Conservation (phyloP, 768 basidiomycete species). For the Chalciporus chontae region DNA sequence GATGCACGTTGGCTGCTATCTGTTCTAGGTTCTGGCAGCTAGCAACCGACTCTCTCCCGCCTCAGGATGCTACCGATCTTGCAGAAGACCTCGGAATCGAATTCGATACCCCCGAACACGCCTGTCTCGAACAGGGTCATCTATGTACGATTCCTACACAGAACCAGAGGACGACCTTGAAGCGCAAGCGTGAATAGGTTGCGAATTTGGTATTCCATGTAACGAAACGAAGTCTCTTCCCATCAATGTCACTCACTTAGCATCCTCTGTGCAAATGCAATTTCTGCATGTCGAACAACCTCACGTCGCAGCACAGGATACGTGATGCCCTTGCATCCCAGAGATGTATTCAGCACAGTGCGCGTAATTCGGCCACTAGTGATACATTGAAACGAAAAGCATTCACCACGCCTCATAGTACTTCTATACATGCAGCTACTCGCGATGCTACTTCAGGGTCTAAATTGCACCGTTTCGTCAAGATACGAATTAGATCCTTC, state of each 20-base stretch:
- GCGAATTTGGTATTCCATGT: not conserved
- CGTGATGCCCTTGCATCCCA: no score
- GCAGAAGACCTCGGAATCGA: constrained; percentile 83
- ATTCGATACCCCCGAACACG: constrained; percentile 70
- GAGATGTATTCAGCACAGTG: no score
- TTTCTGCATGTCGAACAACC: no score
- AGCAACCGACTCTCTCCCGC: constrained; percentile 62
- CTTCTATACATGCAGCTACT: constrained; percentile 21
- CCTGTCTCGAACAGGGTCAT: constrained; percentile 56
- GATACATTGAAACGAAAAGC: not conserved
- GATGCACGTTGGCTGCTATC: constrained; percentile 1
- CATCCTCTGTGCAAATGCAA: not conserved
- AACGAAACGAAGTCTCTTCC: not conserved
- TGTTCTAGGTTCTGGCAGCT: constrained; percentile 67
- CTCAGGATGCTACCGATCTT: constrained; percentile 60
- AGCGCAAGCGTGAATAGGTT: constrained; percentile 46
- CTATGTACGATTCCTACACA: constrained; percentile 41
- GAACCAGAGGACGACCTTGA: constrained; percentile 37
- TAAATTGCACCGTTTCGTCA: constrained; percentile 27
- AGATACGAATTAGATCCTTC: constrained; percentile 22
- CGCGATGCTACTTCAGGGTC: constrained; percentile 21
- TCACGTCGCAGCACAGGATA: no score
- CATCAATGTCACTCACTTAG: not conserved
- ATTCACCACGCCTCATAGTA: constrained; percentile 3
- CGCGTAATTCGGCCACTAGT: not conserved